These are phyloP conservation scores for Fomitopsis palustris DNA, from an alignment of 1,284 basidiomycete species.

Conservation along the genomic window DNA sequence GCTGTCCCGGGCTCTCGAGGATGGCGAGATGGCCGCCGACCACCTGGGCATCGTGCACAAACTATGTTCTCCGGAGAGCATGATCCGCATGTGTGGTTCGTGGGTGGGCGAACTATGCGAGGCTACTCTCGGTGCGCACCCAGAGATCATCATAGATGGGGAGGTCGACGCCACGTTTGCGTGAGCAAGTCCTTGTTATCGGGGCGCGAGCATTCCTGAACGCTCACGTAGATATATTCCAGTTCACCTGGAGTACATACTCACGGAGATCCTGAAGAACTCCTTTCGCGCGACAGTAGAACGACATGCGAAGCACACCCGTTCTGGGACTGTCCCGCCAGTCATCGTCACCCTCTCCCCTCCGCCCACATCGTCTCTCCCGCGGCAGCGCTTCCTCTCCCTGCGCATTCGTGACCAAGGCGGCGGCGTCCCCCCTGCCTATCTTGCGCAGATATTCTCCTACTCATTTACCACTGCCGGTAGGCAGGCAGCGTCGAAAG, in stretches of 20 bases:
- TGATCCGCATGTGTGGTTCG: slow-evolving; percentile 75
- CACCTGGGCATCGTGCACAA: slow-evolving; percentile 70
- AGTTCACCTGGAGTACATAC: slow-evolving; percentile 86
- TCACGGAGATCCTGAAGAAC: slow-evolving; percentile 87
- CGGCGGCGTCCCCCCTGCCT: slow-evolving; percentile 73
- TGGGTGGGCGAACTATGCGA: slow-evolving; percentile 84
- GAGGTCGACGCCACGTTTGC: slow-evolving; percentile 69
- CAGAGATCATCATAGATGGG: slow-evolving; percentile 67
- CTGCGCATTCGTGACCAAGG: slow-evolving; percentile 84
- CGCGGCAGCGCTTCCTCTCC: slow-evolving; percentile 52
- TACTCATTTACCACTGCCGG: slow-evolving; percentile 87
- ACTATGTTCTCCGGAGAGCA: slow-evolving; percentile 62
- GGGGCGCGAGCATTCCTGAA: neutral
- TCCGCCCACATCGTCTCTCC: slow-evolving; percentile 28
- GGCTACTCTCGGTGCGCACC: slow-evolving; percentile 77
- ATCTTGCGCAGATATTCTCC: slow-evolving; percentile 80
- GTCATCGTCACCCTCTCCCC: slow-evolving; percentile 73
- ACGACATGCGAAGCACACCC: slow-evolving; percentile 47
- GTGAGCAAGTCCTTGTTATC: slow-evolving; percentile 43
- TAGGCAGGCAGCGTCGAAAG: slow-evolving; percentile 29
- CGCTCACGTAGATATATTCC: slow-evolving; percentile 68
- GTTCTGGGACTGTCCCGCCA: slow-evolving; percentile 47
- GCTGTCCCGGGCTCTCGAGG: slow-evolving; percentile 60
- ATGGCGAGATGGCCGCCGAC: slow-evolving; percentile 26
- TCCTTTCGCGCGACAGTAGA: slow-evolving; percentile 90